Evolutionary conservation across 208 protist genomes (phyloP).

Genomic region (Jaenimonas drosophilae): DNA sequence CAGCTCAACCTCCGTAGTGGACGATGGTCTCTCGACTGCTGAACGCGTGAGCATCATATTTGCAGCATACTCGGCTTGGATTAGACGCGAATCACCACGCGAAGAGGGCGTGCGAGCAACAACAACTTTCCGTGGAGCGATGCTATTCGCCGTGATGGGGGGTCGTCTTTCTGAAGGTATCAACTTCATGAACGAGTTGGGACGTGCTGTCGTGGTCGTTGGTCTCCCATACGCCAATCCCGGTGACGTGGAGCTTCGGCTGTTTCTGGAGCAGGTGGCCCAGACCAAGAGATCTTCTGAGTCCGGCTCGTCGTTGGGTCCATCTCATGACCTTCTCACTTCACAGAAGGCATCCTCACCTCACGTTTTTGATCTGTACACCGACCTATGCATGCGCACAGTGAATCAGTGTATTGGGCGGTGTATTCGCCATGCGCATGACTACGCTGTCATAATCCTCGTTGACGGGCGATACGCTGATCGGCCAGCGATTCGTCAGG

Average conservation of each 20-base stretch:
- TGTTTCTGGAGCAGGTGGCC: constrained; percentile 76
- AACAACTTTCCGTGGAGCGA: constrained; percentile 48
- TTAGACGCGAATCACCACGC: not conserved
- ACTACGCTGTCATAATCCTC: constrained; percentile 93
- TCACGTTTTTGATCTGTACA: constrained; percentile 71
- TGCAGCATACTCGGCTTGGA: no score
- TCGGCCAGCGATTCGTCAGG: constrained; percentile 25
- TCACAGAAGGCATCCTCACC: constrained; percentile 9
- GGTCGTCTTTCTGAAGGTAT: constrained; percentile 97
- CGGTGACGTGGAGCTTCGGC: constrained; percentile 78
- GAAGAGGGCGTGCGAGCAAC: not conserved
- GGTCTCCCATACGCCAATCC: constrained; percentile 95
- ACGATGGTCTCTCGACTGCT: no score
- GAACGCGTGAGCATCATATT: no score
- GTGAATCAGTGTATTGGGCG: constrained; percentile 96
- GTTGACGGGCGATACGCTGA: constrained; percentile 85
- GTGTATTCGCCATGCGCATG: constrained; percentile 88
- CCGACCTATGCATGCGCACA: constrained; percentile 92
- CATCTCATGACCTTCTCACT: no score
- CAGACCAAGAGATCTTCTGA: constrained; percentile 13
- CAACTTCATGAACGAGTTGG: constrained; percentile 96
- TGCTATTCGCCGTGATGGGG: constrained; percentile 93
- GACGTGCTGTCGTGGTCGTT: constrained; percentile 89
- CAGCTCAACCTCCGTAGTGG: no score
- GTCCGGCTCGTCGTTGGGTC: not conserved